phyloP scores from a whole-genome alignment of 2,329 filamentous ascomycete species.

The Paecilomyces variotii region DNA sequence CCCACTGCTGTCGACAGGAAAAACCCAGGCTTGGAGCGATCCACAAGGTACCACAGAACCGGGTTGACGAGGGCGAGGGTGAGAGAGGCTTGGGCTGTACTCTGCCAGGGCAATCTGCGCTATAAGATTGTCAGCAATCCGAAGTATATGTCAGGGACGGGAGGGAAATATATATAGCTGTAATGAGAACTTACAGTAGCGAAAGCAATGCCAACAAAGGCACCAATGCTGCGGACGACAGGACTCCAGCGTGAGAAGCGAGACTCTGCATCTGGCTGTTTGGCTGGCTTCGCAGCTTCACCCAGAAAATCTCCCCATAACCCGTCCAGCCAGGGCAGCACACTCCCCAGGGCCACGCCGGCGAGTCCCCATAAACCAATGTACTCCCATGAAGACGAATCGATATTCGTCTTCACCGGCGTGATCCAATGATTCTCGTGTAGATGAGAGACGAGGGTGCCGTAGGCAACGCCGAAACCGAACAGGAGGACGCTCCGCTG shows the following conservation, averaged over 20 bases:
- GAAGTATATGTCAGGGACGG: not conserved
- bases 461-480: conserved; percentile 72
- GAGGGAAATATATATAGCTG: not conserved
- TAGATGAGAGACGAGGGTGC: conserved; percentile 69
- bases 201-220: conserved; percentile 66
- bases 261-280: conserved; percentile 20
- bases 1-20: conserved; percentile 69
- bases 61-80: conserved; percentile 88
- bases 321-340: conserved; percentile 77
- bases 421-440: conserved; percentile 60
- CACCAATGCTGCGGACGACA: conserved; percentile 60
- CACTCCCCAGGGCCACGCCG: conserved; percentile 66
- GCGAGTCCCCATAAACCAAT: conserved; percentile 73
- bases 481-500: conserved; percentile 62
- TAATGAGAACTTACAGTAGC: conserved; percentile 61
- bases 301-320: conserved; percentile 53
- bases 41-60: conserved; percentile 91
- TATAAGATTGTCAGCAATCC: conserved; percentile 28
- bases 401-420: conserved; percentile 52
- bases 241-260: conserved; percentile 55
- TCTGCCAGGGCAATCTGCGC: conserved; percentile 88
- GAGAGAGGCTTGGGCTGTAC: conserved; percentile 83
- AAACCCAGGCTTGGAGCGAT: conserved; percentile 79
- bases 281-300: conserved; percentile 11
- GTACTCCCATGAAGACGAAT: conserved; percentile 56